Evolutionary conservation across 2,329 filamentous ascomycete genomes (phyloP).

Genomic region (Lecanoromycetidae sp.): DNA sequence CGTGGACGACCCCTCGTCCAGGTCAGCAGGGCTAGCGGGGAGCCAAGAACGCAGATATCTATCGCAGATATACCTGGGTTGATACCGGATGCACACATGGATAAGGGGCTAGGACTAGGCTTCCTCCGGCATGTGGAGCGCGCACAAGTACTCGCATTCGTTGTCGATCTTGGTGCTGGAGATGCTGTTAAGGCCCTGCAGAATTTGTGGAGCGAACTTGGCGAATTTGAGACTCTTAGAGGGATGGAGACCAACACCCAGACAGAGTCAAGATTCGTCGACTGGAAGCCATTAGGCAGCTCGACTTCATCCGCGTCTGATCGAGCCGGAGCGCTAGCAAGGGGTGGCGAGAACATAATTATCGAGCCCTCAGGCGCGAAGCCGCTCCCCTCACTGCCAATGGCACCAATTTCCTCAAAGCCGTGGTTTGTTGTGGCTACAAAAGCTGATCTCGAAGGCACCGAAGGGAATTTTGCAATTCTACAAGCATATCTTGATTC

Average conservation of each 20-base stretch:
- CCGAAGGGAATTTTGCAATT: conserved; percentile 61
- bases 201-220: conserved; percentile 80
- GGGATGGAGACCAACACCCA: conserved; percentile 58
- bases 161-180: conserved; percentile 70
- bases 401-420: conserved; percentile 73
- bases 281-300: conserved; percentile 29
- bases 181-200: conserved; percentile 69
- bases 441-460: conserved; percentile 73
- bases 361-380: conserved; percentile 14
- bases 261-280: conserved; percentile 49
- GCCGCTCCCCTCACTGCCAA: conserved; percentile 35
- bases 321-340: not conserved
- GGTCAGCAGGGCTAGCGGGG: conserved; percentile 35
- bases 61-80: conserved; percentile 93
- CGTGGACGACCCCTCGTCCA: conserved; percentile 55
- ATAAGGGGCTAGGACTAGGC: conserved; percentile 78
- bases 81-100: conserved; percentile 82
- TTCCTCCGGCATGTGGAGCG: conserved; percentile 93
- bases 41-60: conserved; percentile 66
- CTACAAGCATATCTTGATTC: conserved; percentile 59
- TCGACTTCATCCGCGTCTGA: conserved; percentile 3
- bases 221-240: conserved; percentile 71
- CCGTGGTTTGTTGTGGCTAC: conserved; percentile 95
- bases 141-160: conserved; percentile 83
- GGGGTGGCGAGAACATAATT: conserved; percentile 16